Conservation (phyloP, 768 basidiomycete species). For the Phaffia australis region DNA sequence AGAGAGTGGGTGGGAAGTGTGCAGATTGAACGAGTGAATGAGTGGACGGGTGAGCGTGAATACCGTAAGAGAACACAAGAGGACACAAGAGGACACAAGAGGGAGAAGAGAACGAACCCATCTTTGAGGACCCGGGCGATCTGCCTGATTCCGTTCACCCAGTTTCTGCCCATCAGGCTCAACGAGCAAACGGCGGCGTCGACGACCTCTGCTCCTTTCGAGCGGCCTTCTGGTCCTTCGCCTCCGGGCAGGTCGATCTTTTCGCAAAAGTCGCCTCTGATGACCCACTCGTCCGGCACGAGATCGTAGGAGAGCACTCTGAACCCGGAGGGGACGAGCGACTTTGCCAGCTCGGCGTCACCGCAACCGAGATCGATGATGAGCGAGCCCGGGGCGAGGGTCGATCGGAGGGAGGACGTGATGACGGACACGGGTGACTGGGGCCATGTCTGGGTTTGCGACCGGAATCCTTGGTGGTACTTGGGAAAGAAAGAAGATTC, state of each 20-base stretch:
- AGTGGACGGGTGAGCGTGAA: not conserved
- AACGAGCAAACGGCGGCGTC: conserved; percentile 88
- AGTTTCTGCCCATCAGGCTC: conserved; percentile 94
- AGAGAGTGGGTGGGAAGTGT: not conserved
- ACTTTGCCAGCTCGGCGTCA: conserved; percentile 73
- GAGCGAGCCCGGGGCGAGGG: conserved; percentile 56
- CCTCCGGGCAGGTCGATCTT: conserved; percentile 70
- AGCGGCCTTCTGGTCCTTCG: conserved; percentile 30
- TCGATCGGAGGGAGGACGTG: conserved; percentile 49
- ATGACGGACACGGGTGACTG: conserved; percentile 84
- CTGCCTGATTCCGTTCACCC: conserved; percentile 81
- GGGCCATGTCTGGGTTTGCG: conserved; percentile 87
- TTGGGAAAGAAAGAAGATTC: not conserved
- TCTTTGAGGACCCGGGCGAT: conserved; percentile 74
- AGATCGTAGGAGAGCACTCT: conserved; percentile 37
- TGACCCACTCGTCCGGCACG: conserved; percentile 49
- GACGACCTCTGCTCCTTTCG: conserved; percentile 61
- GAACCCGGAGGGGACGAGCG: conserved; percentile 55
- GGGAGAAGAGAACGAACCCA: conserved; percentile 47
- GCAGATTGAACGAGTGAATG: not conserved
- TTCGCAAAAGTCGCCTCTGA: conserved; percentile 79
- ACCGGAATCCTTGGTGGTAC: conserved; percentile 84
- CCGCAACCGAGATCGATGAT: conserved; percentile 93
- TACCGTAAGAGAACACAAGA: not conserved
- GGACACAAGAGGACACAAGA: not conserved